A percentile compares a stretch with the other conserved stretches of the same genome.
phyloP scores from a whole-genome alignment of 2,329 filamentous ascomycete genomes.

The Niveomyces coronatus region DNA sequence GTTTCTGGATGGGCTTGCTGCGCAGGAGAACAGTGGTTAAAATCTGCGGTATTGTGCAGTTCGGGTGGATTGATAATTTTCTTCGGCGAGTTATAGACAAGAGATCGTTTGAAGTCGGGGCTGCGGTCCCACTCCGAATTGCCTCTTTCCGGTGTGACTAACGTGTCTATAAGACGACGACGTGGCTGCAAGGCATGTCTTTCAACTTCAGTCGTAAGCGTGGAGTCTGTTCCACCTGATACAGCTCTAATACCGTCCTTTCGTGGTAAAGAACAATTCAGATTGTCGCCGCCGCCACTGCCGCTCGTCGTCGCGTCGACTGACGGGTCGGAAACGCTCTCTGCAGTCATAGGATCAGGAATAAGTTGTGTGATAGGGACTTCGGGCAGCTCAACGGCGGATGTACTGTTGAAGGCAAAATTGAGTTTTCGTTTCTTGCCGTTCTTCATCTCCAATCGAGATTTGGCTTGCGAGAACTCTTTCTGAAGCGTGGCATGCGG shows the following conservation, averaged over 20 bases:
- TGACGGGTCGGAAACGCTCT: too few species aligned
- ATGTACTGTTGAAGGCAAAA: neutral
- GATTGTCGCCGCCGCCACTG: too few species aligned
- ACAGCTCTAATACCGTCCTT: too few species aligned
- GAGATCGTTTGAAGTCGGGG: constrained; percentile 15
- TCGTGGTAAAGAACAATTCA: too few species aligned
- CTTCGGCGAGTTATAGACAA: neutral
- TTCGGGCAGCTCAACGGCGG: neutral
- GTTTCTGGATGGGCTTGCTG: neutral
- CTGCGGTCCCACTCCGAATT: constrained; percentile 19
- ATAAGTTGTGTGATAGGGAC: too few species aligned
- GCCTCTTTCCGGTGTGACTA: constrained; percentile 29
- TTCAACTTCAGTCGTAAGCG: neutral
- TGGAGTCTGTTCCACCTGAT: too few species aligned
- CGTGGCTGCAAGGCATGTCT: neutral
- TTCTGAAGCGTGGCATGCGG: constrained; percentile 1
- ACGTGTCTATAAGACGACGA: constrained; percentile 31
- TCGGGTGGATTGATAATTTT: neutral
- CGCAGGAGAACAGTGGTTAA: constrained; percentile 1
- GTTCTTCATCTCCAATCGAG: neutral
- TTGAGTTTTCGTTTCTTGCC: constrained; percentile 4
- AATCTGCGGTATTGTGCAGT: neutral
- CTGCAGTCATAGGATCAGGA: too few species aligned
- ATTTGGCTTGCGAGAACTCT: neutral
- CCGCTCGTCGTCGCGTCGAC: too few species aligned